Percentiles rank a stretch among this genome's conserved stretches.
Conservation (phyloP, 2,329 filamentous ascomycete genomes). For the Dactylellina leptospora region DNA sequence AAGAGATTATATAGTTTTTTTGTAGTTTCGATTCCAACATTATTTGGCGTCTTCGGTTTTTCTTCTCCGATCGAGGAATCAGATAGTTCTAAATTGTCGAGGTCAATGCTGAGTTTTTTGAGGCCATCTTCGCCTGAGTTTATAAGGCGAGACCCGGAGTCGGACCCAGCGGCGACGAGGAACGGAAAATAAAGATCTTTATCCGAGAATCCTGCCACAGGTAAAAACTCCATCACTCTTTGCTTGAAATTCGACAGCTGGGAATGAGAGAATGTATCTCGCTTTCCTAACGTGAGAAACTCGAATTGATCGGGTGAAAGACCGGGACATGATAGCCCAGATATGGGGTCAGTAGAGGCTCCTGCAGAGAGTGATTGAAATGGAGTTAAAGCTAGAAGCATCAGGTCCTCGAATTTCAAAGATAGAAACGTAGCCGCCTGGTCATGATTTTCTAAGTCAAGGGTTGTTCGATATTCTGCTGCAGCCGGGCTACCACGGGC, state of each 20-base stretch:
- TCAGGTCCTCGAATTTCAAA: slow-evolving; percentile 79
- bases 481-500: slow-evolving; percentile 37
- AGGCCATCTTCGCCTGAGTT: slow-evolving; percentile 88
- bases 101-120: slow-evolving; percentile 64
- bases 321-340: slow-evolving; percentile 62
- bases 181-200: slow-evolving; percentile 83
- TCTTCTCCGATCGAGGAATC: slow-evolving; percentile 22
- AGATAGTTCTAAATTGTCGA: slow-evolving; percentile 33
- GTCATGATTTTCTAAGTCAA: slow-evolving; percentile 63
- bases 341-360: background rate
- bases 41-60: slow-evolving; percentile 21
- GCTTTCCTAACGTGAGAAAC: slow-evolving; percentile 75
- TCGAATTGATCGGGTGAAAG: slow-evolving; percentile 72
- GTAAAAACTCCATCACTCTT: slow-evolving; percentile 74
- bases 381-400: slow-evolving; percentile 69
- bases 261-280: slow-evolving; percentile 67
- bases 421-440: slow-evolving; percentile 66
- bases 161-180: slow-evolving; percentile 78
- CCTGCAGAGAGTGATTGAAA: slow-evolving; percentile 20
- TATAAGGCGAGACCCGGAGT: slow-evolving; percentile 80
- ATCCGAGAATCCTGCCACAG: slow-evolving; percentile 85
- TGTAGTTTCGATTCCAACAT: slow-evolving; percentile 63
- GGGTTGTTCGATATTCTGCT: slow-evolving; percentile 63
- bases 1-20: slow-evolving; percentile 76
- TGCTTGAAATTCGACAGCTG: slow-evolving; percentile 69